Percentiles rank a stretch among this genome's conserved stretches.
Conservation (phyloP, 1,284 basidiomycete genomes). For the Ganoderma sp. region DNA sequence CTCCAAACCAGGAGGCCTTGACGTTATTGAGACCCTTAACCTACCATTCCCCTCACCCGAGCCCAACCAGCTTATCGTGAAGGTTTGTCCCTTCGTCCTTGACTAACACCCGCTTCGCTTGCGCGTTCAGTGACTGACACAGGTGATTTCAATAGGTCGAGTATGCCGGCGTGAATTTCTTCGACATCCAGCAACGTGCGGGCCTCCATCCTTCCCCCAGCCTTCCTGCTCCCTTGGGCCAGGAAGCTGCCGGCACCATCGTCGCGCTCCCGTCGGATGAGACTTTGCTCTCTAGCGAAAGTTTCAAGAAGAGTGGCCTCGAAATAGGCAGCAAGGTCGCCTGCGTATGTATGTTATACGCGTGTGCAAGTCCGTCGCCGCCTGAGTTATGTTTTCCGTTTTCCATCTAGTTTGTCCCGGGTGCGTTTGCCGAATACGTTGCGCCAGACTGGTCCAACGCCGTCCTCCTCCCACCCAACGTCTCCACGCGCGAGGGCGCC, state of each 20-base stretch:
- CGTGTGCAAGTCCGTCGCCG: no score
- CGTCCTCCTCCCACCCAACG: conserved; percentile 57
- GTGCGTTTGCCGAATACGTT: conserved; percentile 36
- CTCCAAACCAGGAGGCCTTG: not conserved
- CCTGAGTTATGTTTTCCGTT: no score
- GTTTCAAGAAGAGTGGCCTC: conserved; percentile 63
- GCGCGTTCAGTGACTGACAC: not conserved
- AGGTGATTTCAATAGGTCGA: conserved; percentile 48
- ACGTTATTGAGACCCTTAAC: conserved; percentile 6
- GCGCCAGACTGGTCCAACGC: conserved; percentile 45
- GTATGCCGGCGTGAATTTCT: conserved; percentile 82
- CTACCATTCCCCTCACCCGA: conserved; percentile 1
- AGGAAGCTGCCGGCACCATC: conserved; percentile 81
- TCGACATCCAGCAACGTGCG: conserved; percentile 77
- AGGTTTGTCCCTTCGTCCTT: not conserved
- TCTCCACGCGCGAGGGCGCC: conserved; percentile 71
- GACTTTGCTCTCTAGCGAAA: conserved; percentile 55
- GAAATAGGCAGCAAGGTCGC: conserved; percentile 67
- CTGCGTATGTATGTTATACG: conserved; percentile 57
- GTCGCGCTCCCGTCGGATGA: conserved; percentile 71
- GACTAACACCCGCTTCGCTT: not conserved
- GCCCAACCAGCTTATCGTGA: conserved; percentile 8
- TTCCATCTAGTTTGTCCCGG: conserved; percentile 41
- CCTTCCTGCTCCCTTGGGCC: conserved; percentile 80
- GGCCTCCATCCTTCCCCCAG: conserved; percentile 61